These are phyloP conservation scores for Pyrus hybrid DNA, from an alignment of 331 rosid genomes.

Conservation along the genomic window DNA sequence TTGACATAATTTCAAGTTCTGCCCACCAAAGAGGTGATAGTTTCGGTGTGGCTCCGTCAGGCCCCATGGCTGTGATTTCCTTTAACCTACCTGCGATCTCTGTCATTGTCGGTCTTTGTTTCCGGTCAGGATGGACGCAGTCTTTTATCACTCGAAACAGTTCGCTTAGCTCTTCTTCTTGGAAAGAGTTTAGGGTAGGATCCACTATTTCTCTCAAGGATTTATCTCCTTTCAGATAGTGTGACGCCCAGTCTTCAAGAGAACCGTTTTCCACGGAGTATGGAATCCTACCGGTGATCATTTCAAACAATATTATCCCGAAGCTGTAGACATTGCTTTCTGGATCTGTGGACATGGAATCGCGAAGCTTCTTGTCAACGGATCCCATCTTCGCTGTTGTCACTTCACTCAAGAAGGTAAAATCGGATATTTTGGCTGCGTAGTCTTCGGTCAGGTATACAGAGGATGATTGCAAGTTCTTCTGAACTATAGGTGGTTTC, in stretches of 20 bases:
- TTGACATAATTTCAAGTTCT: conserved; percentile 74
- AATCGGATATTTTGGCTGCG: conserved; percentile 83
- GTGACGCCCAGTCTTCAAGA: conserved; percentile 48
- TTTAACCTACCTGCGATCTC: conserved; percentile 51
- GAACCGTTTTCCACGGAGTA: conserved; percentile 42
- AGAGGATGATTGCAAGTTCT: conserved; percentile 61
- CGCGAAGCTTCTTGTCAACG: conserved; percentile 21
- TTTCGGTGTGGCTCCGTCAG: conserved; percentile 74
- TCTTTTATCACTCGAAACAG: conserved; percentile 42
- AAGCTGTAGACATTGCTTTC: conserved; percentile 70
- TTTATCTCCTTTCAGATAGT: conserved; percentile 47
- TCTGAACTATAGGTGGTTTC: conserved; percentile 51
- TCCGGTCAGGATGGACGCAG: conserved; percentile 46
- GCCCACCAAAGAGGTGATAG: conserved; percentile 97
- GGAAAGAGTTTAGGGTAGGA: conserved; percentile 45
- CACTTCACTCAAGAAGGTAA: conserved; percentile 56
- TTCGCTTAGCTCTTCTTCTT: conserved; percentile 40
- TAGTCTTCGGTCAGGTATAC: conserved; percentile 84
- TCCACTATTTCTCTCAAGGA: conserved; percentile 59
- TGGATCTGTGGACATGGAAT: conserved; percentile 25
- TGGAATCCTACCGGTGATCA: conserved; percentile 68
- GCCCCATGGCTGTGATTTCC: conserved; percentile 61
- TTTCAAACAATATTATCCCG: conserved; percentile 65
- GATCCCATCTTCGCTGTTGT: conserved; percentile 29
- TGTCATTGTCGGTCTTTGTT: conserved; percentile 49